Percentiles rank a stretch among this genome's conserved stretches.
phyloP scores from a whole-genome alignment of 2,329 filamentous ascomycete genomes.

The Colletotrichum coccodes region DNA sequence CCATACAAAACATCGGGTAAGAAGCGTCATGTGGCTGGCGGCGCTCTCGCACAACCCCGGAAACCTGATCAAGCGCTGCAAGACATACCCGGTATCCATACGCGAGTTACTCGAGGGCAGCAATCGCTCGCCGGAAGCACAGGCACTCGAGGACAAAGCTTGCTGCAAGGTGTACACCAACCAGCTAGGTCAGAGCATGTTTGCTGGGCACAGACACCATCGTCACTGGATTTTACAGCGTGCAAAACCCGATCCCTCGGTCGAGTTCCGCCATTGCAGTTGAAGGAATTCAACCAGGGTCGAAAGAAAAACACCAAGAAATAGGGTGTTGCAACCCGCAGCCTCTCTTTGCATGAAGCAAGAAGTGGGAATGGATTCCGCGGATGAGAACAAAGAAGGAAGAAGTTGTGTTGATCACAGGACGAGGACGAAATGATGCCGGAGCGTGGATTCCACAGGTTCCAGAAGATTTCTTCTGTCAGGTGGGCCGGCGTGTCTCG shows the following conservation, averaged over 20 bases:
- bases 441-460: background rate
- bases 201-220: background rate
- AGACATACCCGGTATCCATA: background rate
- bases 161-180: background rate
- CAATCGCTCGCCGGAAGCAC: background rate
- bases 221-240: background rate
- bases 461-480: slow-evolving; percentile 7
- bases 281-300: background rate
- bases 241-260: background rate
- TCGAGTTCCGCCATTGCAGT: background rate
- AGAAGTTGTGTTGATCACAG: background rate
- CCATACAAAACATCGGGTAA: too few relatives aligned
- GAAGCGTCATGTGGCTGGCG: too few relatives aligned
- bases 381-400: background rate
- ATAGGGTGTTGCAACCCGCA: background rate
- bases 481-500: slow-evolving; percentile 18
- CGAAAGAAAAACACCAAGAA: background rate
- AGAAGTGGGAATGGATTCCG: background rate
- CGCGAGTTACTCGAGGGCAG: background rate
- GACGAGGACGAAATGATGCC: background rate
- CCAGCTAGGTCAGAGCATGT: background rate
- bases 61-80: background rate
- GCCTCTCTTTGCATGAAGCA: background rate
- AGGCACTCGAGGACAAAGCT: background rate
- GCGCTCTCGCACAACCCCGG: background rate